These are phyloP conservation scores for Casaregolazyma suthepensis DNA, from an alignment of 1,139 yeast genomes.

Conservation along the genomic window DNA sequence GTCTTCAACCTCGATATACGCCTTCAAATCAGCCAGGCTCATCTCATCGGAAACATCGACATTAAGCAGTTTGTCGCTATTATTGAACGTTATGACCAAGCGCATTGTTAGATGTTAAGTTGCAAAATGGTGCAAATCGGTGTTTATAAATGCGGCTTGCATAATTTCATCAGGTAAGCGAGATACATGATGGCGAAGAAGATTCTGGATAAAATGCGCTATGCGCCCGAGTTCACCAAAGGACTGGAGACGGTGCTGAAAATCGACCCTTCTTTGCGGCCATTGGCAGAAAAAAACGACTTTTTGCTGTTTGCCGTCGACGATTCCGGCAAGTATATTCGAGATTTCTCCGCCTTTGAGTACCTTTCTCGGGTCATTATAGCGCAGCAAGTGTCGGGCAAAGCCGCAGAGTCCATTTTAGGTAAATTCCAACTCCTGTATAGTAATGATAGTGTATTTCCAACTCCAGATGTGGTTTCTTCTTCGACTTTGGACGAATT, in stretches of 20 bases:
- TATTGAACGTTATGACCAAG: constrained; percentile 32
- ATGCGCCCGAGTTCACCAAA: constrained; percentile 28
- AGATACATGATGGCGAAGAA: constrained; percentile 1
- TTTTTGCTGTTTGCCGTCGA: constrained; percentile 26
- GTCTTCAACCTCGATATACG: constrained; percentile 72
- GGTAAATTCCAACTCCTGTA: constrained; percentile 36
- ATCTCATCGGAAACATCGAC: constrained; percentile 62
- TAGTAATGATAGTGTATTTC: constrained; percentile 31
- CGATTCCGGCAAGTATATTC: constrained; percentile 6
- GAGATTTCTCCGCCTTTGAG: constrained; percentile 28
- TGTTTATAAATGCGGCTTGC: background rate
- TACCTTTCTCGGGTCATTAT: constrained; percentile 48
- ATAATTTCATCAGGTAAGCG: background rate
- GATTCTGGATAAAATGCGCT: constrained; percentile 10
- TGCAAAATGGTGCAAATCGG: background rate
- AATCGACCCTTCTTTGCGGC: constrained; percentile 34
- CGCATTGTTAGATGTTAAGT: constrained; percentile 27
- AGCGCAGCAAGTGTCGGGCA: constrained; percentile 81
- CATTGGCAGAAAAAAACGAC: constrained; percentile 19
- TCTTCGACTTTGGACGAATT: constrained; percentile 42
- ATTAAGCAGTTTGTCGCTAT: constrained; percentile 30
- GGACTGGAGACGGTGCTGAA: constrained; percentile 33
- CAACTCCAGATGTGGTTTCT: constrained; percentile 48
- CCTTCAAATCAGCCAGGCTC: constrained; percentile 61
- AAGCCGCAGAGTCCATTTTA: constrained; percentile 67